Conservation (phyloP, 2,329 filamentous ascomycete species). For the Calonectria naviculata region DNA sequence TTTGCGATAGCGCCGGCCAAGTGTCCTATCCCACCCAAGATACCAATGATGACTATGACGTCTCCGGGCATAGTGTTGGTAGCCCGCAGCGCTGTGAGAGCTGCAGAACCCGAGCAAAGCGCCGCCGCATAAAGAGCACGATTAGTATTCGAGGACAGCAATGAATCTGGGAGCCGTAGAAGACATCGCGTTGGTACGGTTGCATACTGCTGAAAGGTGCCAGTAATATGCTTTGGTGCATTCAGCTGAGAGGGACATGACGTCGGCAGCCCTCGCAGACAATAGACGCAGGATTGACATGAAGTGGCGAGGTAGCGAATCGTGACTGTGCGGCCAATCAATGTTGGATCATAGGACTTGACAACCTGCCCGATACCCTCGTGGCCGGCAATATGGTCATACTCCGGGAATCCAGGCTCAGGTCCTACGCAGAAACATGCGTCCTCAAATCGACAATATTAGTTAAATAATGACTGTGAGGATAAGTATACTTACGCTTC, state of each 20-base stretch:
- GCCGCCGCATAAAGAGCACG: background rate
- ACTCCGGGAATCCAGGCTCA: background rate
- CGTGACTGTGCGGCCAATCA: background rate
- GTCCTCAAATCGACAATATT: background rate
- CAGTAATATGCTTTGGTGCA: background rate
- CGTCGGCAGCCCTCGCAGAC: background rate
- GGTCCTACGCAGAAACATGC: slow-evolving; percentile 4
- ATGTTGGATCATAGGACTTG: background rate
- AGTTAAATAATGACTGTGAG: background rate
- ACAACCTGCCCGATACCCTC: slow-evolving; percentile 4
- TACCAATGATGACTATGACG: background rate
- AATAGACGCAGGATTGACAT: background rate
- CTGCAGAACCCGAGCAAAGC: background rate
- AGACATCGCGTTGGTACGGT: background rate
- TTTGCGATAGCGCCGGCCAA: background rate
- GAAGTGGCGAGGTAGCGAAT: background rate
- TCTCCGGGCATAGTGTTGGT: background rate
- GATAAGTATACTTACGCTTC: background rate
- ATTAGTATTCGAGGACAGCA: background rate
- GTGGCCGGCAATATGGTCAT: background rate
- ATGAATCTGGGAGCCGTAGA: background rate
- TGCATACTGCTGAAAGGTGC: slow-evolving; percentile 8
- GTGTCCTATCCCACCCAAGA: background rate
- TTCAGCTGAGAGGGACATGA: background rate
- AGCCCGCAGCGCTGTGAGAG: background rate